phyloP scores from a whole-genome alignment of 2,329 filamentous ascomycete species.

The Aspergillus oerlinghausenensis region DNA sequence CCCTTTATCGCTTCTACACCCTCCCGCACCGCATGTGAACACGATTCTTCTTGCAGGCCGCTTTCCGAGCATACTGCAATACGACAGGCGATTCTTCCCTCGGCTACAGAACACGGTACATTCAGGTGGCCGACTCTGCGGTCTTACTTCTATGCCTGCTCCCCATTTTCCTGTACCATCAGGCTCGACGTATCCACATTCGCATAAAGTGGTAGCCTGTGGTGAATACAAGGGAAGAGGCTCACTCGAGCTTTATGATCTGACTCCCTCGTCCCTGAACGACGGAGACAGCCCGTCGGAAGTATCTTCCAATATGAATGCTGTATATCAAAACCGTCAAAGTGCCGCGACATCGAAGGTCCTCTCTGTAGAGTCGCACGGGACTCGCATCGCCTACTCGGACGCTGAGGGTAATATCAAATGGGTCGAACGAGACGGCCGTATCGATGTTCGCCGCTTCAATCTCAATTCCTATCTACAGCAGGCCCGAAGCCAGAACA shows the following conservation, averaged over 20 bases:
- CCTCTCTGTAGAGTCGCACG: constrained; percentile 75
- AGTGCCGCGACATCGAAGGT: constrained; percentile 77
- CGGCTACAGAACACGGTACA: constrained; percentile 72
- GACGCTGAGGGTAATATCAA: constrained; percentile 80
- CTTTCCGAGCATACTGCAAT: constrained; percentile 83
- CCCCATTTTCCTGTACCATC: constrained; percentile 48
- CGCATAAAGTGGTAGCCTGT: constrained; percentile 69
- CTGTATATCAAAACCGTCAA: constrained; percentile 69
- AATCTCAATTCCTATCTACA: constrained; percentile 50
- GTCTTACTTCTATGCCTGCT: constrained; percentile 60
- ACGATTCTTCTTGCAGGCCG: constrained; percentile 86
- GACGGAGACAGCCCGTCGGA: constrained; percentile 20
- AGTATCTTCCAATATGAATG: constrained; percentile 22
- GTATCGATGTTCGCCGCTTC: constrained; percentile 50
- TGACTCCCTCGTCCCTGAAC: constrained; percentile 28
- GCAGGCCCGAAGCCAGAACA: neutral
- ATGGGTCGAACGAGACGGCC: constrained; percentile 85
- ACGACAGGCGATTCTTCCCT: constrained; percentile 82
- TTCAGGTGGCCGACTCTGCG: constrained; percentile 75
- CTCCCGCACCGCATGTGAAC: constrained; percentile 60
- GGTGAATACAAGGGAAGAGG: constrained; percentile 92
- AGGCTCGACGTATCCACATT: constrained; percentile 44
- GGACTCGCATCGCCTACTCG: constrained; percentile 73
- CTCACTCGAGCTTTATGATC: constrained; percentile 74
- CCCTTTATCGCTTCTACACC: constrained; percentile 76